These are phyloP conservation scores for Phytophthora megakarya DNA, from an alignment of 352 stramenopile species.

Conservation along the genomic window DNA sequence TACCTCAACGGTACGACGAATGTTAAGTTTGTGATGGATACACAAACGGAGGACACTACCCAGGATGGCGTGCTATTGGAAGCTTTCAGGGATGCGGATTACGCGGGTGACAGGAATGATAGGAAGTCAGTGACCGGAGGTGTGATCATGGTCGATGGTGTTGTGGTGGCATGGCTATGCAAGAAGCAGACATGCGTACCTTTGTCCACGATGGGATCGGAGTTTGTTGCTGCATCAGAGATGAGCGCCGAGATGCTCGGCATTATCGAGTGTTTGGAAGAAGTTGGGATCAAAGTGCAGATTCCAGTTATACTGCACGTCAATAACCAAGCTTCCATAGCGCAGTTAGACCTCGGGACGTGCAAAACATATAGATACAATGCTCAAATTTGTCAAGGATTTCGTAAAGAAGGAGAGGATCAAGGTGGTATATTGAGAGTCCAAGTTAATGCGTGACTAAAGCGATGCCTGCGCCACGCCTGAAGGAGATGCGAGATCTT, in stretches of 20 bases:
- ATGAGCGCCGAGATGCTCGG: too few species aligned
- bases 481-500: neutral
- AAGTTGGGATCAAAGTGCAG: too few species aligned
- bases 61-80: neutral
- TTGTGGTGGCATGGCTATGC: too few species aligned
- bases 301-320: too few species aligned
- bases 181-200: neutral
- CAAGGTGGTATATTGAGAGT: neutral
- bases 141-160: too few species aligned
- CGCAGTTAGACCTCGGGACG: neutral
- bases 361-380: neutral
- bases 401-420: neutral
- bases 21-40: too few species aligned
- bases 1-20: conserved; percentile 2
- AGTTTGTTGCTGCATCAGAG: neutral
- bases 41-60: too few species aligned
- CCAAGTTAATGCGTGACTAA: neutral
- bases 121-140: too few species aligned
- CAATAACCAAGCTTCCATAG: neutral
- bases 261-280: too few species aligned
- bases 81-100: neutral
- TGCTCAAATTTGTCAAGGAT: neutral
- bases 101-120: neutral
- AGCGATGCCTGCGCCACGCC: neutral
- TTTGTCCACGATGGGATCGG: neutral